These are phyloP conservation scores for Lantana camara DNA, from an alignment of 257 asterid genomes.

Conservation along the genomic window DNA sequence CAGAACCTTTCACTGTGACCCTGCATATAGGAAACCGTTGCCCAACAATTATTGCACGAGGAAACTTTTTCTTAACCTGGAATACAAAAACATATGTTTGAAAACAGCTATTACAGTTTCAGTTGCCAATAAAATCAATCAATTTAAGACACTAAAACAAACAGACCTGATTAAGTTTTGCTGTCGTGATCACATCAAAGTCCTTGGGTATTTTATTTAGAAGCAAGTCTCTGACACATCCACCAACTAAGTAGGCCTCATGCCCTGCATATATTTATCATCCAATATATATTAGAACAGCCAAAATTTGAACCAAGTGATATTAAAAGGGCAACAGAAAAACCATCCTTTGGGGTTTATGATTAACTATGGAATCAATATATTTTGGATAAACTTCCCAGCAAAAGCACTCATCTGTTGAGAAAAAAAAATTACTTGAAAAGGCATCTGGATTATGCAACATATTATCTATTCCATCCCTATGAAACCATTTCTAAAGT, in stretches of 20 bases:
- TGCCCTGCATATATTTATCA: constrained; percentile 49
- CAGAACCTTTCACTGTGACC: constrained; percentile 53
- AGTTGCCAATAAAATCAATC: constrained; percentile 17
- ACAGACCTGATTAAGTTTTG: constrained; percentile 61
- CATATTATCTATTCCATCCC: constrained; percentile 9
- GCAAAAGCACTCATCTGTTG: neutral
- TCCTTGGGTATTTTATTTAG: constrained; percentile 86
- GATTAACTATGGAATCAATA: constrained; percentile 10
- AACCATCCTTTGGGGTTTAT: constrained; percentile 13
- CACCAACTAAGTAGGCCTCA: constrained; percentile 95
- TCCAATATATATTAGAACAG: constrained; percentile 21
- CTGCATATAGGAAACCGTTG: constrained; percentile 80
- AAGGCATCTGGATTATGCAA: constrained; percentile 11
- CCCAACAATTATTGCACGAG: constrained; percentile 62
- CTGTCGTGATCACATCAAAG: constrained; percentile 87
- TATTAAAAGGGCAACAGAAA: constrained; percentile 10
- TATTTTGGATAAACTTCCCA: constrained; percentile 11
- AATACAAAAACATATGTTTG: constrained; percentile 1
- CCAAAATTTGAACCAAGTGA: neutral
- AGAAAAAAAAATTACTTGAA: constrained; percentile 7
- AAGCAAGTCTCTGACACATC: constrained; percentile 92
- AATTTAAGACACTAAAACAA: constrained; percentile 27
- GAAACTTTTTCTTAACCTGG: constrained; percentile 60
- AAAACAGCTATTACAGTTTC: constrained; percentile 16
- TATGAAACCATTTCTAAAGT: too few species aligned